Evolutionary conservation across 2,329 filamentous ascomycete species (phyloP), one percentile per base, ranked within the genome.

Genomic region (Curvularia eragrostidis): DNA sequence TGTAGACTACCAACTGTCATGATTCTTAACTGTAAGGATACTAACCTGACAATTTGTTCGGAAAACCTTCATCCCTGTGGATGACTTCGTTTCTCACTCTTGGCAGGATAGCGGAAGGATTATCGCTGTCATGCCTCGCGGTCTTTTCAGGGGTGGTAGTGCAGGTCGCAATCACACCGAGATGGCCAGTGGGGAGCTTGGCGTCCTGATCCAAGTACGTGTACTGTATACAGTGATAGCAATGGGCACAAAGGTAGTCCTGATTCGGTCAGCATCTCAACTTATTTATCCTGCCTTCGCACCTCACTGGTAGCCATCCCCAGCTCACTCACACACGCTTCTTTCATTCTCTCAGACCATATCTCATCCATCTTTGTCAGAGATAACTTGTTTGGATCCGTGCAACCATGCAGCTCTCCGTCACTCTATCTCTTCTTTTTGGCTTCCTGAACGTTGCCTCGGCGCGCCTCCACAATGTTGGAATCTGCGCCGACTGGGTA

Each of bases 391-490:
- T 24, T 23, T 42, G 3, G 24, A 23, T 19, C 3, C 18, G 7
- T 28, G 15, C 21, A 38, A 38, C 21, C 7, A 73, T 73, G 70
- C 69, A 56, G 49, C 59, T 60, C 48, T 53, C 68, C 26, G 59
- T 61, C 26, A 46, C 51, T 26, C 24, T 65, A 43, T n/a, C 64
- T 39, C 26, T 58, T 26, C 34, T 63, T 18, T n/a, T 58, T 21
- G 48, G 55, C 32, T 13, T 66, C 18, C 24, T 68, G 26, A 48
- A 63, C 30, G 56, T 69, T 30, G 67, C 60, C 21, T 38, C 48
- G 21, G 70, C 69, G 5, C 58, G 62, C 5, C 50, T 71, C 13
- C 70, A 73, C 58, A 48, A 48, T 6, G 62, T 52, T 12, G 69
- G 56, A 10, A 38, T 73, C 3, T 73, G 70, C 52, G 42, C 64